Evolutionary conservation across 306 rosid genomes (phyloP), one percentile per base, ranked within the genome.

Genomic region (Quercus rubra): DNA sequence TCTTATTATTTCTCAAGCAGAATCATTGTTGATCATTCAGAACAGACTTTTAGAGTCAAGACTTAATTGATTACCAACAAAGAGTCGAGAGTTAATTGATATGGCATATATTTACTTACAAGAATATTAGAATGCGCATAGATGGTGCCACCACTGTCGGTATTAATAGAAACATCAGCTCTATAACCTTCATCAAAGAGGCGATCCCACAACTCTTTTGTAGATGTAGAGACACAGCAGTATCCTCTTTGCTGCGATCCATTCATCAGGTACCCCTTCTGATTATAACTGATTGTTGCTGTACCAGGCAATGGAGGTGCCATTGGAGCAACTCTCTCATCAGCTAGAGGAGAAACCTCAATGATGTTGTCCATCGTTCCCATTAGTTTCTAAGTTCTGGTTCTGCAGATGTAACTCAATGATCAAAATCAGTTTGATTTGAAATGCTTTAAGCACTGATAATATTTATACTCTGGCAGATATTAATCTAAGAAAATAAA

Each of bases 91-190:
- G 67, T 58, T 33, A 78, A 71, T 69, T 49, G 20, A 21, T 51
- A 74, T 14, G 75, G 71, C 75, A 83, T 52, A 20, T 72, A 77
- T 27, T 64, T 55, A 91, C 99, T 95, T 85, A 92, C 99, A 76
- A 95, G 88, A 83, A 95, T 75, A 76, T 79, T 81, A 62, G 97
- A 85, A 85, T 95, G 99, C 10, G 97, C 96, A 81, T 87, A 90
- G 67, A 92, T 49, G 80, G 79, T 82, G 80, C 90, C 94, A 74
- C 91, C 94, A 38, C 77, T 82, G 56, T 86, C 92, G 70, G 95
- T 92, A 55, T 80, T 79, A 55, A 95, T 77, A 78, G 73, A 73
- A 84, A 92, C 97, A 84, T 95, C 99, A 68, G 99, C 98, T 80
- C 79, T 82, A 83, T 86, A 87, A 56, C 92, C 94, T 88, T 86